phyloP scores from a whole-genome alignment of 2,329 filamentous ascomycete genomes.

The Penicillium sclerotiorum region DNA sequence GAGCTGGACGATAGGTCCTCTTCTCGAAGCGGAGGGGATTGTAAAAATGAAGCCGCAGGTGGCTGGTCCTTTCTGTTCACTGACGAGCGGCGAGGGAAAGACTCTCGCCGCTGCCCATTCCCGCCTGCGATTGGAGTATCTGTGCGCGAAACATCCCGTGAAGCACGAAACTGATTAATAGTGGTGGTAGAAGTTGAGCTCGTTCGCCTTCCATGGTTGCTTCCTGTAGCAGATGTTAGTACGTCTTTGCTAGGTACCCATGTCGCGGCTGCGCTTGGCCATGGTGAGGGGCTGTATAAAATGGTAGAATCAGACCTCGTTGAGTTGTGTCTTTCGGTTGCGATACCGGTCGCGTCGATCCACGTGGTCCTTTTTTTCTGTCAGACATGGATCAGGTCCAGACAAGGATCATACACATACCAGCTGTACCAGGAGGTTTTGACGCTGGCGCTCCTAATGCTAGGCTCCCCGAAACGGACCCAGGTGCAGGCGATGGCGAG shows the following conservation, averaged over 20 bases:
- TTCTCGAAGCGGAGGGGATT: constrained; percentile 37
- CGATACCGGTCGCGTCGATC: constrained; percentile 42
- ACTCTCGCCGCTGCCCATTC: constrained; percentile 29
- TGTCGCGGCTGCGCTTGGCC: neutral
- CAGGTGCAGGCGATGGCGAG: constrained; percentile 46
- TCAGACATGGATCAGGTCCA: too few species aligned
- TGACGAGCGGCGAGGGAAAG: constrained; percentile 26
- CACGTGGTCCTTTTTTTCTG: constrained; percentile 46
- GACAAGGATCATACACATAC: constrained; percentile 31
- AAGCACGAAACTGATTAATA: constrained; percentile 29
- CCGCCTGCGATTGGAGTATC: constrained; percentile 27
- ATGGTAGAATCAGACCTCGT: constrained; percentile 22
- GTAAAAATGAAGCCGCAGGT: constrained; percentile 23
- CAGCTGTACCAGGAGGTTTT: constrained; percentile 35
- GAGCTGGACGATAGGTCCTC: constrained; percentile 37
- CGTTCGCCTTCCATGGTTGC: constrained; percentile 23
- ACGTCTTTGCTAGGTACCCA: neutral
- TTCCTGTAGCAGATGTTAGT: constrained; percentile 15
- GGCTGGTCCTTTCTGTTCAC: constrained; percentile 28
- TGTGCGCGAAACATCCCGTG: constrained; percentile 29
- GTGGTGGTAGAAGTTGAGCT: constrained; percentile 36
- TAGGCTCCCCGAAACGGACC: constrained; percentile 46
- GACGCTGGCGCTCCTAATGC: constrained; percentile 40
- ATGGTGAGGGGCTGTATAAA: neutral
- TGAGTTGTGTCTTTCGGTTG: constrained; percentile 37